Evolutionary conservation across 768 basidiomycete species (phyloP).

Genomic region (Suillus americanus): DNA sequence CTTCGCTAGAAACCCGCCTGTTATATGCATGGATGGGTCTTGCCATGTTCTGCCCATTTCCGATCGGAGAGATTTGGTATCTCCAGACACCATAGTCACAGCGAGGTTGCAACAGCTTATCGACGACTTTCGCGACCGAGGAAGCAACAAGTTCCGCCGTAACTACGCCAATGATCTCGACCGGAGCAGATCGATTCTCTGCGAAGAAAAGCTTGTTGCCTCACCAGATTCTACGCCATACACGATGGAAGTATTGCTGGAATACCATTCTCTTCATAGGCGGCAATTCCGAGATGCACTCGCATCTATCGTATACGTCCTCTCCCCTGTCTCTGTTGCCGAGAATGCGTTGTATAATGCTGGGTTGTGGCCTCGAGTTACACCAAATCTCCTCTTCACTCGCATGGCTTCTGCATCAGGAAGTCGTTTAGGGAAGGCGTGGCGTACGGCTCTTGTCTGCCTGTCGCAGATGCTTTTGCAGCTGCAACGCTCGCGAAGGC

Average conservation of each 20-base stretch:
- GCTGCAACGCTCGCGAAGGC: constrained; percentile 32
- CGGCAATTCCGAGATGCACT: background rate
- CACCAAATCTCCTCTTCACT: constrained; percentile 26
- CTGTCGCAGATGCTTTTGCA: constrained; percentile 28
- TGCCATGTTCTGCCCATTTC: background rate
- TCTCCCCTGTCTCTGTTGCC: background rate
- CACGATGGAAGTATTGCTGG: background rate
- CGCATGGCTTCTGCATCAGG: constrained; percentile 20
- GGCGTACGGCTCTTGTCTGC: constrained; percentile 25
- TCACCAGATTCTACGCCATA: background rate
- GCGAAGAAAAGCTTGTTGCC: background rate
- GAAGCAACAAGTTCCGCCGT: constrained; percentile 11
- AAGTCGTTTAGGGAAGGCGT: constrained; percentile 13
- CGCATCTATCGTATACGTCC: background rate
- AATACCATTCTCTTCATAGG: background rate
- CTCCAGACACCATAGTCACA: background rate
- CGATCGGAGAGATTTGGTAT: background rate
- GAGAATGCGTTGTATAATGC: constrained; percentile 10
- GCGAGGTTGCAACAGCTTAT: constrained; percentile 11
- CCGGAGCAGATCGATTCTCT: background rate
- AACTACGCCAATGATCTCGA: constrained; percentile 14
- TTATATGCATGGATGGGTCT: background rate
- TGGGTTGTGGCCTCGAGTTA: constrained; percentile 34
- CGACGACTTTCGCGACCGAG: background rate
- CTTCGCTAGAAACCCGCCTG: constrained; percentile 10